A percentile compares a stretch with the other conserved stretches of the same genome.
Evolutionary conservation across 176 grass and related monocot genomes (phyloP).

Genomic region (Oryza australiensis): DNA sequence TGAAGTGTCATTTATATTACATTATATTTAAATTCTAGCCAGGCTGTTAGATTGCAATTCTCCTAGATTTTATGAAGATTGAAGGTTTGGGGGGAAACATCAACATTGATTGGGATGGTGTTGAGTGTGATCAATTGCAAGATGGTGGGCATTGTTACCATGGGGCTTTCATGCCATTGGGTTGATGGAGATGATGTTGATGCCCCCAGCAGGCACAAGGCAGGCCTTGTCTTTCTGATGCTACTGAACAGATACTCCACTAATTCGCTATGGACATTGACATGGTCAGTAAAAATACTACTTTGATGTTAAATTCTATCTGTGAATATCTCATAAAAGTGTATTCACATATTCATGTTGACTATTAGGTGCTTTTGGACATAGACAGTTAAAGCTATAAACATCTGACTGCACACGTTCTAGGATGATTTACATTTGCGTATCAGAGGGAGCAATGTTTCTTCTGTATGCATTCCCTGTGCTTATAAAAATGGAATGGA

Average conservation of each 20-base stretch:
- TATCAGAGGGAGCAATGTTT: background rate
- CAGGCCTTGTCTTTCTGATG: slow-evolving; percentile 54
- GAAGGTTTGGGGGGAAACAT: background rate
- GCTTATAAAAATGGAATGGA: background rate
- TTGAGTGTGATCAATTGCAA: background rate
- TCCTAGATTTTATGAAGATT: background rate
- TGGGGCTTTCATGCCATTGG: slow-evolving; percentile 12
- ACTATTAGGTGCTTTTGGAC: background rate
- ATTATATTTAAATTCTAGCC: background rate
- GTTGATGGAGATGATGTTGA: slow-evolving; percentile 42
- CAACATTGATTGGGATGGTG: background rate
- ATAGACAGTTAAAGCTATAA: slow-evolving; percentile 31
- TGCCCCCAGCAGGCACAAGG: slow-evolving; percentile 51
- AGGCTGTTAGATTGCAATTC: slow-evolving; percentile 2
- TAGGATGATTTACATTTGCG: background rate
- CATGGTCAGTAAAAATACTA: slow-evolving; percentile 5
- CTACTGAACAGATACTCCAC: slow-evolving; percentile 56
- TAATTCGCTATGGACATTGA: slow-evolving; percentile 8
- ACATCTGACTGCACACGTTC: background rate
- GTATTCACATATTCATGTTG: background rate
- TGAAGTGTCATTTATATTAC: background rate
- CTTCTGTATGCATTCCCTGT: background rate
- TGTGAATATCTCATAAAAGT: background rate
- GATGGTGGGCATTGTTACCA: background rate
- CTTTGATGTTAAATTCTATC: background rate